Base-by-base conservation (phyloP, 1,139 yeast genomes). In the Suhomyces guaymorum region DNA sequence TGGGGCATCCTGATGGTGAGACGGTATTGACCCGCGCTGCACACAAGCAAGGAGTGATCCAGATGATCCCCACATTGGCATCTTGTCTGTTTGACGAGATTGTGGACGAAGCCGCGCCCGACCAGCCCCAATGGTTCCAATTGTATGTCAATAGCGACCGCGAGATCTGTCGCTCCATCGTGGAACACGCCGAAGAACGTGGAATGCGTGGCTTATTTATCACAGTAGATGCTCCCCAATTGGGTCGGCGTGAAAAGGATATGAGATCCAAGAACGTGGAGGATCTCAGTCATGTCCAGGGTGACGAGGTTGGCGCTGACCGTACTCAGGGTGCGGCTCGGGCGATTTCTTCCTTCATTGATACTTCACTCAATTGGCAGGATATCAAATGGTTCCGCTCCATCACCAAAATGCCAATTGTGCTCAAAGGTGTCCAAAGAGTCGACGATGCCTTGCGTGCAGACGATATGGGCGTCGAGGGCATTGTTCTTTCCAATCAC, bases 161-260 rank as follows among this genome's bases (percentile, higher is more conserved):
- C 31, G 67, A 71, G 9, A 62, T 84, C 30, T 81, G 92, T 25
- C 65, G 67, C 30, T 59, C 68, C 23, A 70, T 85, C 48, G 79
- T 87, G 17, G 70, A 72, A 46, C 83, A 82, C 48, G 95, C 94
- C 1, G 95, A 84, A 57, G 52, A 63, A 30, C 63, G 88, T 31
- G 95, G 96, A 0, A 70, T 84, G 51, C 82, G 81, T 52, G 96
- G 90, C 0, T 66, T 88, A 15, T 86, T 86, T 55, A 78, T 88
- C 36, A 88, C 96, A 0, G 97, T 89, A 4, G 97, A 90, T 64
- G 96, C 97, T 0, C 97, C 97, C 4, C 88, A 87, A 46, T 71
- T 89, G 39, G 97, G 97, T n/a, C 78, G 95, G 47, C 78, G 97
- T 49, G 97, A 90, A 58, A 73, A 78, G 44, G 87, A 81, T 47